Base-by-base conservation (phyloP, 148 eudicot genomes). In the Drosera capensis region DNA sequence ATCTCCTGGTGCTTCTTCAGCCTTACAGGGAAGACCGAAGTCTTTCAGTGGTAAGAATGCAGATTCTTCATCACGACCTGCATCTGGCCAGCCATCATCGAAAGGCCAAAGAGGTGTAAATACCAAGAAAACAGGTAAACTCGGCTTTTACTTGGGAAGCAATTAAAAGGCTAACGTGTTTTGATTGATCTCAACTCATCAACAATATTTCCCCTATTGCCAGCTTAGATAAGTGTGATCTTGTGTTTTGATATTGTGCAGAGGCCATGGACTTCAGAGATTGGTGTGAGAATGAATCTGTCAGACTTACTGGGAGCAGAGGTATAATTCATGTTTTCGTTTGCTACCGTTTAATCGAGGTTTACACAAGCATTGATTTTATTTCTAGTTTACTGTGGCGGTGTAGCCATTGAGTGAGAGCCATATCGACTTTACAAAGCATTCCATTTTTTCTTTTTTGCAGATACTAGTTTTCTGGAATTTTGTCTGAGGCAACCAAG, bases 231-330 rank as follows among this genome's bases (percentile, higher is more conserved):
- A 15, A 20, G 22, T 23, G 25, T 23, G 30, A 14, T 39, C 39
- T 21, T 44, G 29, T 23, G 31, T n/a, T 3, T 18, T 29, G 36
- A 4, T n/a, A 3, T 22, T 15, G 49, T 74, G 59, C 71, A 92
- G 99, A 92, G 59, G 99, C 99, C 14, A 60, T 78, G 75, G 99
- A 79, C 54, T 92, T 92, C 70, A 74, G 75, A 62, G 76, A 79
- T 48, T 92, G 99, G 99, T 92, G 99, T 37, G 88, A 92, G 73
- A 81, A 64, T 63, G 94, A 92, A 62, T 85, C 82, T 55, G 66
- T 62, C 38, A 72, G 88, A 72, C 95, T 92, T 48, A 63, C 75
- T 41, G 88, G 95, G 37, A 73, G 85, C 51, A 84, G 70, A 71
- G 99, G 99, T 90, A 78, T 30, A 35, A 14, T 36, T 23, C 23